Evolutionary conservation across 805 yeast genomes (phyloP).

Genomic region (Blastobotrys peoriensis): DNA sequence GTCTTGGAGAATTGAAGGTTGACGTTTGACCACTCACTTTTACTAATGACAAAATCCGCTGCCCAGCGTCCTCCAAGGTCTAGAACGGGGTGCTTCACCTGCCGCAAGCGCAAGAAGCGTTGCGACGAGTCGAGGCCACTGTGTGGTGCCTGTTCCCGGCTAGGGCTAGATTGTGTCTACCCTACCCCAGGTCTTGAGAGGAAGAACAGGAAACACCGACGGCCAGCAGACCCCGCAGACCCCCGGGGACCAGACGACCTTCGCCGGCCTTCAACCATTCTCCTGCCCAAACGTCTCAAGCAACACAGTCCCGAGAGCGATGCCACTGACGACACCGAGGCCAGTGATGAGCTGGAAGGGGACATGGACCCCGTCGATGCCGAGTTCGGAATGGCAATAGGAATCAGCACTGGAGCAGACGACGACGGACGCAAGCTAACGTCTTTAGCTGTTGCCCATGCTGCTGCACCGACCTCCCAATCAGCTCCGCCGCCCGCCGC

Average conservation of each 20-base stretch:
- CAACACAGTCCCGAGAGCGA: background rate
- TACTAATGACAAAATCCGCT: constrained; percentile 1
- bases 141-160: constrained; percentile 62
- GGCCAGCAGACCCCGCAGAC: background rate
- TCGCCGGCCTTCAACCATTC: constrained; percentile 4
- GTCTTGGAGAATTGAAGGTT: too few relatives aligned
- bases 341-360: background rate
- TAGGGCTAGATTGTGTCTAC: constrained; percentile 63
- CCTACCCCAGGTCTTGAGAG: constrained; percentile 63
- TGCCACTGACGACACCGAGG: background rate
- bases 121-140: constrained; percentile 67
- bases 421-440: too few relatives aligned
- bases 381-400: background rate
- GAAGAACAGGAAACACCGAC: constrained; percentile 33
- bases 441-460: too few relatives aligned
- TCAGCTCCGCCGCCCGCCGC: too few relatives aligned
- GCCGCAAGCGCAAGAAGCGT: constrained; percentile 70
- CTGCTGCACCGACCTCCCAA: too few relatives aligned
- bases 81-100: constrained; percentile 63
- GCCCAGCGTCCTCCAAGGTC: constrained; percentile 12
- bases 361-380: background rate
- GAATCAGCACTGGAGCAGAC: too few relatives aligned
- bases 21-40: too few relatives aligned
- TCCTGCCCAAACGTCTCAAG: background rate
- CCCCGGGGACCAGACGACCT: background rate